A percentile compares a stretch with the other conserved stretches of the same genome.
phyloP scores from a whole-genome alignment of 148 eudicot genomes.

The Rhododendron vialii region DNA sequence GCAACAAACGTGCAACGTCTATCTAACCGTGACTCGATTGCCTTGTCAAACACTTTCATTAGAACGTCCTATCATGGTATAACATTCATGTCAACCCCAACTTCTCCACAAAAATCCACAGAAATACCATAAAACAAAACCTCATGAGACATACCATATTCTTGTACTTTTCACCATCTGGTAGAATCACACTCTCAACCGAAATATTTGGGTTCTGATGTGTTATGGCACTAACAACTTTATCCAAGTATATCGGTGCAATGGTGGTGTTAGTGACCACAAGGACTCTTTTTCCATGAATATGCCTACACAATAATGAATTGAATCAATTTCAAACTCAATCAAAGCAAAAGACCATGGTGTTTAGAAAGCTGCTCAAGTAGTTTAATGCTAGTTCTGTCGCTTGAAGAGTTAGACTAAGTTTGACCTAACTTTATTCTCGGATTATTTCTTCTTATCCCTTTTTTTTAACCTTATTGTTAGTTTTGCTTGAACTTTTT shows the following conservation, averaged over 20 bases:
- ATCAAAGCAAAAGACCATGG: not conserved
- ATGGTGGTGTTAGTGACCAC: conserved; percentile 92
- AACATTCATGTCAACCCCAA: conserved; percentile 8
- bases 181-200: conserved; percentile 81
- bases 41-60: conserved; percentile 94
- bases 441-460: too few species aligned
- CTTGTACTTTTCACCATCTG: conserved; percentile 90
- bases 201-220: conserved; percentile 71
- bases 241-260: conserved; percentile 89
- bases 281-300: conserved; percentile 89
- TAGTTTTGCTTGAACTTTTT: too few species aligned
- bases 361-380: not conserved
- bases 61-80: conserved; percentile 57
- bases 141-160: conserved; percentile 64
- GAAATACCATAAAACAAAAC: not conserved
- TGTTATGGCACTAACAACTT: conserved; percentile 78
- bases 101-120: not conserved
- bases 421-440: too few species aligned
- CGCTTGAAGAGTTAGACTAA: not conserved
- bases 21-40: conserved; percentile 88
- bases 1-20: conserved; percentile 90
- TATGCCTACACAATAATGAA: conserved; percentile 51
- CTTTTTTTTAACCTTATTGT: too few species aligned
- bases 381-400: not conserved
- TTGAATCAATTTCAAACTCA: not conserved